Evolutionary conservation across 345 rosid species (phyloP).

Genomic region (Eucalyptus shirleyi): DNA sequence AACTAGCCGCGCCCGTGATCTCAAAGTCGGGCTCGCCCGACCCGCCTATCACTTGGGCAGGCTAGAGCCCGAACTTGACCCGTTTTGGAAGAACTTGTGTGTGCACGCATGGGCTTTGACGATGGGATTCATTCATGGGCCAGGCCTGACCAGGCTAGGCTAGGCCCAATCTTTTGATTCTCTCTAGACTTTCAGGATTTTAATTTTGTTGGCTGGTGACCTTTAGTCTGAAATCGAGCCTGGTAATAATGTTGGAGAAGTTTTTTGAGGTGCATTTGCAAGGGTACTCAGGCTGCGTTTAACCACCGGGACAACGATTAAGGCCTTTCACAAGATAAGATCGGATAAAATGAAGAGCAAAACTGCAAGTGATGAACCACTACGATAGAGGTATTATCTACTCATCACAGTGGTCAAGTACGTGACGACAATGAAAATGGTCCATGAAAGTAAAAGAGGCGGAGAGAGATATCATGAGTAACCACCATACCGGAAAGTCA

Average conservation of each 20-base stretch:
- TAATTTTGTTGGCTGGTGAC: neutral
- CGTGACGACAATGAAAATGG: neutral
- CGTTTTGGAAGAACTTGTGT: neutral
- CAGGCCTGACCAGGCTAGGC: neutral
- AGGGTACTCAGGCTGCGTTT: neutral
- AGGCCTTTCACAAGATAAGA: neutral
- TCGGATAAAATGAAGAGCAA: neutral
- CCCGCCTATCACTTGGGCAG: neutral
- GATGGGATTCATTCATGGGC: neutral
- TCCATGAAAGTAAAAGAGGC: neutral
- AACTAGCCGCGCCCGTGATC: neutral
- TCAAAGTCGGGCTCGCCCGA: neutral
- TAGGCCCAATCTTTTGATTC: neutral
- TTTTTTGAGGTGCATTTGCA: neutral
- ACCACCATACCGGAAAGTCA: accelerated
- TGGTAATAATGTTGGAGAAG: neutral
- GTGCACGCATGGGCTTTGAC: neutral
- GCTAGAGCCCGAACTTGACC: neutral
- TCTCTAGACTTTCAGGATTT: neutral
- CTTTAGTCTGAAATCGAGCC: neutral
- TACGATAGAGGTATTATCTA: neutral
- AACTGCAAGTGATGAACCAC: neutral
- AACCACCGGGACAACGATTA: neutral
- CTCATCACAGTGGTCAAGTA: neutral
- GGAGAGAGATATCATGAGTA: neutral